Base-by-base conservation (phyloP, 2,329 filamentous ascomycete genomes). In the Colletotrichum navitas region DNA sequence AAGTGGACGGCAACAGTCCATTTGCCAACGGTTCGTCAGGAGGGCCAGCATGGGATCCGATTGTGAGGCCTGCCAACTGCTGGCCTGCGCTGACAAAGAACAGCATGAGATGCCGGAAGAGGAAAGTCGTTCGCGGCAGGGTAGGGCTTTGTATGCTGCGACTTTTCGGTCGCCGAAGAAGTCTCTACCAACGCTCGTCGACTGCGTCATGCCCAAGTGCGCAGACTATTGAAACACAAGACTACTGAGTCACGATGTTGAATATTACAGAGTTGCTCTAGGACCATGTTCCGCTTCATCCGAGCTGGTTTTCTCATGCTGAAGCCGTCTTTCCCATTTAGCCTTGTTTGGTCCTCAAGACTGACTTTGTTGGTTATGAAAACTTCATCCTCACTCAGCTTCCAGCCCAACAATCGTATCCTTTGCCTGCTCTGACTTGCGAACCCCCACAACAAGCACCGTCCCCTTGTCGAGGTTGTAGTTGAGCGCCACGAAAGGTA, bases 391-490 rank as follows among this genome's bases (percentile, higher is more conserved):
- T 65, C 43, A 26, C 21, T 54, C 43, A 59, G 51, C 21, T 52
- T 69, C 29, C 43, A 65, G 5, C 36, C 45, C n/a, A 45, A 29
- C 3, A 11, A 60, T 54, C 0, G 21, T 16, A 8, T 36, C 36
- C 10, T 24, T 65, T 8, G 41, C 66, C 24, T 64, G 66, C 41
- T 52, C 45, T 26, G 41, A 61, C 2, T 43, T 69, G 0, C 26
- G 34, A 24, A 59, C 18, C 10, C 66, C 36, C 36, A 60, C 54
- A 16, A 55, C 36, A 1, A 26, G 60, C 6, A 39, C 16, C 3
- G 21, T 47, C 0, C 29, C 47, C 26, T 26, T 66, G 3, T 47
- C 29, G 14, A 69, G 24, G 29, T 61, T 36, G 34, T 3, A 36
- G 7, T 36, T 36, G 34, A 11, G 34, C 24, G 62, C 34, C 18